phyloP scores from a whole-genome alignment of 306 rosid genomes.

The Cicer chorassanicum region DNA sequence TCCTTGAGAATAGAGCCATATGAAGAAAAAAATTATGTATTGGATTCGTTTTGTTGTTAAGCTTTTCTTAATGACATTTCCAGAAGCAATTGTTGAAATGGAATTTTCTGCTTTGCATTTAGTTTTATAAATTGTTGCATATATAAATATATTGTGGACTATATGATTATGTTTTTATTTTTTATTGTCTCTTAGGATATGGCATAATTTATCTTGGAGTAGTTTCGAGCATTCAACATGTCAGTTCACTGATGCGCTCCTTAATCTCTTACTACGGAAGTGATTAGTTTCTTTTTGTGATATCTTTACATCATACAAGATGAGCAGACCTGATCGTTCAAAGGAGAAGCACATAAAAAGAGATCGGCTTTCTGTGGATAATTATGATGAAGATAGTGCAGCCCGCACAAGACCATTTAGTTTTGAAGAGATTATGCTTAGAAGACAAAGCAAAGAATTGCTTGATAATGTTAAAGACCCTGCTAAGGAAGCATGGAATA shows the following conservation, averaged over 20 bases:
- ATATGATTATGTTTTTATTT: constrained; percentile 10
- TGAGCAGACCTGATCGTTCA: constrained; percentile 57
- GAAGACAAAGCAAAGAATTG: constrained; percentile 65
- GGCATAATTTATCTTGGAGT: constrained; percentile 28
- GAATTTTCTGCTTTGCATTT: constrained; percentile 32
- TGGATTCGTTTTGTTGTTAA: background rate
- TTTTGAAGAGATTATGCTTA: constrained; percentile 78
- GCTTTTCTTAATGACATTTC: constrained; percentile 13
- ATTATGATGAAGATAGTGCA: constrained; percentile 67
- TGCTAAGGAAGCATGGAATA: constrained; percentile 43
- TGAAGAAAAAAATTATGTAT: background rate
- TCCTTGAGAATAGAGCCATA: constrained; percentile 17
- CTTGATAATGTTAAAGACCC: constrained; percentile 56
- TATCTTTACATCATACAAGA: constrained; percentile 52
- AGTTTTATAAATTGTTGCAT: constrained; percentile 19
- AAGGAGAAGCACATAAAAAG: constrained; percentile 55
- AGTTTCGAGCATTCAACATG: constrained; percentile 29
- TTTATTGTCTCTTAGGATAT: constrained; percentile 39
- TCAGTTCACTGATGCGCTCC: constrained; percentile 33
- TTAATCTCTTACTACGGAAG: constrained; percentile 27
- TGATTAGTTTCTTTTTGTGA: constrained; percentile 33
- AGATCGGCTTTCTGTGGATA: constrained; percentile 45
- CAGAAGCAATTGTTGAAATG: constrained; percentile 23
- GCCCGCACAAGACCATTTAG: constrained; percentile 93
- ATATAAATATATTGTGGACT: constrained; percentile 29